phyloP scores from a whole-genome alignment of 495 filamentous ascomycete species.

The Hypoxylon lienhwacheense region DNA sequence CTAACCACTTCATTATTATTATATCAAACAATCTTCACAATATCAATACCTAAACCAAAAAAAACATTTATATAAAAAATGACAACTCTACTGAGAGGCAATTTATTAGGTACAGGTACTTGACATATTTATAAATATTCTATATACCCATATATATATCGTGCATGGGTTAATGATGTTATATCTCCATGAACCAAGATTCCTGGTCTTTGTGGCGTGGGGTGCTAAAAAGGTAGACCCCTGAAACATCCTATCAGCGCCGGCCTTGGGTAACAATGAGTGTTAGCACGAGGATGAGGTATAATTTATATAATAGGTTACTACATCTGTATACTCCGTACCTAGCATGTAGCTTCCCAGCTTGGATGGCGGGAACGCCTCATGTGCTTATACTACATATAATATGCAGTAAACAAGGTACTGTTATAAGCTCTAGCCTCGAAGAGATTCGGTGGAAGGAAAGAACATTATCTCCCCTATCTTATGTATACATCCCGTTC shows the following conservation, averaged over 20 bases:
- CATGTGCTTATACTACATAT: background rate
- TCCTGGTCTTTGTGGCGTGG: slow-evolving; percentile 9
- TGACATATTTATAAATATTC: too few species aligned
- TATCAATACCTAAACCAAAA: too few species aligned
- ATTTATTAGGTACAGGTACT: too few species aligned
- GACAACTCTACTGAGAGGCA: too few species aligned
- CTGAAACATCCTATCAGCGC: slow-evolving; percentile 17
- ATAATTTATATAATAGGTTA: too few species aligned
- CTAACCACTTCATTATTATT: too few species aligned
- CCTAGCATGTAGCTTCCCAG: background rate
- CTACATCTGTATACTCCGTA: too few species aligned
- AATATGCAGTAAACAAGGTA: too few species aligned
- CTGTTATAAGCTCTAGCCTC: slow-evolving; percentile 9
- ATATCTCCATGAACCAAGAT: slow-evolving; percentile 3
- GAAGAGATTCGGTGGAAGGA: background rate
- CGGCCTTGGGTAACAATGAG: slow-evolving; percentile 9
- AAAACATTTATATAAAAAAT: too few species aligned
- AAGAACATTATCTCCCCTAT: slow-evolving; percentile 8
- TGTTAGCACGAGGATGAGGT: slow-evolving; percentile 12
- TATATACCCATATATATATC: background rate
- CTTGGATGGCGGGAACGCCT: slow-evolving; percentile 8
- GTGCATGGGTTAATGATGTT: slow-evolving; percentile 1
- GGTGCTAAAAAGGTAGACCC: background rate
- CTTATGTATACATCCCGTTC: slow-evolving; percentile 20
- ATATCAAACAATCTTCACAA: too few species aligned